Base-by-base conservation (phyloP, 1,284 basidiomycete genomes). In the Apiotrichum sp. region DNA sequence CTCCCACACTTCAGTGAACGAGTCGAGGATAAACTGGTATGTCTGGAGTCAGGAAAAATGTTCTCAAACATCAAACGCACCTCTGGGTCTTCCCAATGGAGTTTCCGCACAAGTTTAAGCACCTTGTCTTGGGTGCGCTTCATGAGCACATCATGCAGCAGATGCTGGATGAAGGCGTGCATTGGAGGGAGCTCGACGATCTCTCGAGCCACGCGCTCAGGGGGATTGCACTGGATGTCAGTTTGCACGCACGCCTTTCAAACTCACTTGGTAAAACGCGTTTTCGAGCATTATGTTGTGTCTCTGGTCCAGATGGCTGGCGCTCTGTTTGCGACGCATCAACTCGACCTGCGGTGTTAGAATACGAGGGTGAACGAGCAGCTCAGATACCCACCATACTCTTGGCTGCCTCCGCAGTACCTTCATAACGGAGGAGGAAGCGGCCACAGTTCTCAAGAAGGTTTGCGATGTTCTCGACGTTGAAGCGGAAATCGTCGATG, bases 1-100 rank as follows among this genome's bases (percentile, higher is more conserved):
- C 71, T 96, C 95, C 93, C 95, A 97, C 1, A 93, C 87, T 66
- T 95, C 95, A 4, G 89, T 92, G 77, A 99, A 98, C 32, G 88
- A 83, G 66, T 88, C 88, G 75, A 88, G 71, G 10, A 83, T 66
- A 62, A 76, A 73, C 47, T 73, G 62, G 50, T 69, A 68, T 0
- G 65, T 57, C 69, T 73, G 38, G 83, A 6, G 40, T 41, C n/a
- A 41, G 29, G 31, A 32, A 8, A 38, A 8, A 6, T 47, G 16
- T 50, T 73, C 60, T n/a, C 8, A 11, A 41, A 16, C 10, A 41
- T 38, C 13, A 6, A 14, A 6, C 40, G 40, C 31, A 81, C 79
- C 47, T 80, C 76, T 1, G 79, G 70, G 67, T 93, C 86, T n/a
- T 93, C 86, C 96, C 96, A 99, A 67, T 97, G 85, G 47, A 98